Conservation (phyloP, 257 asterid species). For the Solanum pimpinellifolium region DNA sequence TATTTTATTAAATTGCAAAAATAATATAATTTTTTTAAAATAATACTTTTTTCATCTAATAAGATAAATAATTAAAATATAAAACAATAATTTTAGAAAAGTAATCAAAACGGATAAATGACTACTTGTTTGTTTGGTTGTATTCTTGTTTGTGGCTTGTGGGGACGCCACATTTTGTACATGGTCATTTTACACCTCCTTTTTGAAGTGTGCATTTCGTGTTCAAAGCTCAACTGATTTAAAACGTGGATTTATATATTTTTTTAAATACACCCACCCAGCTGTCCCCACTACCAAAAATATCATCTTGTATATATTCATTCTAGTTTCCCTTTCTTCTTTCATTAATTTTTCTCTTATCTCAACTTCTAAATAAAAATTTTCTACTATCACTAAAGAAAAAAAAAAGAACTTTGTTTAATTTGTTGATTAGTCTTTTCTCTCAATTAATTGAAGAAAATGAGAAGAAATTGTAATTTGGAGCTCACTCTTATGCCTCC, state of each 20-base stretch:
- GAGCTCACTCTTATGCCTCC: conserved; percentile 17
- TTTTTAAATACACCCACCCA: background rate
- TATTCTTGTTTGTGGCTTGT: background rate
- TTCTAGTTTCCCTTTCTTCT: background rate
- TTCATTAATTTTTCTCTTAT: background rate
- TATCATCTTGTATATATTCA: background rate
- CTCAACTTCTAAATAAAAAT: background rate
- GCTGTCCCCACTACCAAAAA: background rate
- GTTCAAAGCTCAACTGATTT: background rate
- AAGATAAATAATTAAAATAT: too few species aligned
- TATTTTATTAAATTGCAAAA: background rate
- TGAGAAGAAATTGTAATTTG: conserved; percentile 17
- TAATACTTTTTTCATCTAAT: too few species aligned
- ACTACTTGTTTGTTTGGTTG: background rate
- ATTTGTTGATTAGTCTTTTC: background rate
- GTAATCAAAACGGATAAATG: background rate
- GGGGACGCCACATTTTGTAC: background rate
- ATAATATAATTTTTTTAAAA: too few species aligned
- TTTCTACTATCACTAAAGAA: background rate
- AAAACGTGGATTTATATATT: background rate
- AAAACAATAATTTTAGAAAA: too few species aligned
- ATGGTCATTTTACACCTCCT: background rate
- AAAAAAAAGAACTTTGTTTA: background rate
- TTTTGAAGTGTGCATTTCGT: background rate
- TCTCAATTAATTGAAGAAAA: background rate